phyloP scores from a whole-genome alignment of 2,329 filamentous ascomycete species.

The Cordyceps cateniannulata region DNA sequence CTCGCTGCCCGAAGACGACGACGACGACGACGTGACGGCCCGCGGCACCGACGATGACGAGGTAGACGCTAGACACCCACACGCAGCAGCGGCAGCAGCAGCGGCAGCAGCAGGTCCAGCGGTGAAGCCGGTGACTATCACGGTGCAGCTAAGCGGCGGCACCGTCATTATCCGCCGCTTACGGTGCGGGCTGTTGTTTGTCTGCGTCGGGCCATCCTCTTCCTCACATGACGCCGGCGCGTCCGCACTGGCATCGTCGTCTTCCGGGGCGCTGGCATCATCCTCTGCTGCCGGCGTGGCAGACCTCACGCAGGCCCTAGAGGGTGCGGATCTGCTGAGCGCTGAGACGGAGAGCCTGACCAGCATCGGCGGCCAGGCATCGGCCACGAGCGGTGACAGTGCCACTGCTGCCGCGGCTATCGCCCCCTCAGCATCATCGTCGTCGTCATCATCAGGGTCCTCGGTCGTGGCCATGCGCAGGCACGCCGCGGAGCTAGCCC shows the following conservation, averaged over 20 bases:
- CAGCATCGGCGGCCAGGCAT: conserved; percentile 40
- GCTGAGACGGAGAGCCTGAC: conserved; percentile 35
- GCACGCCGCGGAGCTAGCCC: conserved; percentile 52
- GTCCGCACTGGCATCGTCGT: not conserved
- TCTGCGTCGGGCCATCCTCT: conserved; percentile 45
- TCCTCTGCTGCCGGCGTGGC: conserved; percentile 15
- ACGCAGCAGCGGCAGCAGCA: conserved; percentile 4
- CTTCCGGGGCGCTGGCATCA: conserved; percentile 14
- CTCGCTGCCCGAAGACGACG: conserved; percentile 16
- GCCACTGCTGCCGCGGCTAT: conserved; percentile 26
- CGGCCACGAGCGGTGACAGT: conserved; percentile 27
- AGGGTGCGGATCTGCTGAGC: conserved; percentile 25
- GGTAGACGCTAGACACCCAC: not conserved
- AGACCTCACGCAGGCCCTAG: conserved; percentile 17
- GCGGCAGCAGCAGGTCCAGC: conserved; percentile 13
- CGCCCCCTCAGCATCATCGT: not conserved
- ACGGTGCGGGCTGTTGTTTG: conserved; percentile 54
- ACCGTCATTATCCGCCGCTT: conserved; percentile 54
- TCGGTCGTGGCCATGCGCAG: conserved; percentile 46
- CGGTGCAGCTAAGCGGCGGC: conserved; percentile 51
- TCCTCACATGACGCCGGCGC: not conserved
- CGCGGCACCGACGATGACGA: conserved; percentile 12
- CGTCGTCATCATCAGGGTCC: conserved; percentile 17
- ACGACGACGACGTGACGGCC: conserved; percentile 17
- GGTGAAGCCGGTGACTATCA: conserved; percentile 39